Evolutionary conservation across 306 rosid species (phyloP), one percentile per base, ranked within the genome.

Genomic region (Alnus rubra): DNA sequence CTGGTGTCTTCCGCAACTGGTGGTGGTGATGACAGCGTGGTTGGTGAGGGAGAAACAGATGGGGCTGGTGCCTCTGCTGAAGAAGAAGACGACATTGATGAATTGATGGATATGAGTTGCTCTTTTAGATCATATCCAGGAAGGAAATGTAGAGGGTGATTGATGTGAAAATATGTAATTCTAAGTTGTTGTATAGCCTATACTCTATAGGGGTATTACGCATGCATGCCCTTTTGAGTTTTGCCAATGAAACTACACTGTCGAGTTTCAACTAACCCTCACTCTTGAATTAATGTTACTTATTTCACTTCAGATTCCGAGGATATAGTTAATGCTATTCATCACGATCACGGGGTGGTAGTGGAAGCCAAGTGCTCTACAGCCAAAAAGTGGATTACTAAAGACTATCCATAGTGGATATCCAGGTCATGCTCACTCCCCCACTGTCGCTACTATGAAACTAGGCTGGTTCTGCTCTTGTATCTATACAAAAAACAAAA

Each of bases 371-470:
- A 55, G 62, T 55, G 62, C 19, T 16, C 62, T 55, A 16, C 30
- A 55, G 9, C 62, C 60, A 7, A n/a, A 55, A 55, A 19, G 52
- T 49, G 1, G 13, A 52, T 55, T n/a, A n/a, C 4, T 28, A 19
- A 9, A 16, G 0, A 9, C 30, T 30, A 48, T 31, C 37, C 72
- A 62, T 12, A 62, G 70, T 71, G 86, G 86, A 44, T 53, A 53
- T 75, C 83, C 86, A 63, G 83, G 71, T 83, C 86, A 83, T 67
- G 7, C 4, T n/a, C 76, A 44, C 39, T 15, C 74, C 60, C 15
- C 76, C 64, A 31, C 45, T 10, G 5, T 16, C 60, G 35, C 65
- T 28, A 58, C 65, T 28, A 58, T 7, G 59, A 18, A 9, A 15
- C 30, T 5, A 54, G 28, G 60, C 60, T 54, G 9, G 1, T 5